Evolutionary conservation across 441 rosid genomes (phyloP), one percentile per base, ranked within the genome.

Genomic region (Populus hybrid): DNA sequence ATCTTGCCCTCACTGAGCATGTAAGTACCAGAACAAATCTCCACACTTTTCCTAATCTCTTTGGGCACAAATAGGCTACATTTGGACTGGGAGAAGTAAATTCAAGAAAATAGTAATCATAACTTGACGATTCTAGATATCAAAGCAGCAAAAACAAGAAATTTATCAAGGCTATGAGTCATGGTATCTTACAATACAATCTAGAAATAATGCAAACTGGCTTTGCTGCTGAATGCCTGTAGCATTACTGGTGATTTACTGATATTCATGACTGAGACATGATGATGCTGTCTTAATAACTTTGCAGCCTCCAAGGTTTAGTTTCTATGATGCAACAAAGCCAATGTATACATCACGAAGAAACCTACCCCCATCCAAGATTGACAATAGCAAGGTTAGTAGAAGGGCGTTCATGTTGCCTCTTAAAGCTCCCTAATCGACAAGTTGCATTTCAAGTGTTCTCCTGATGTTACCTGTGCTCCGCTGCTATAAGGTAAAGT

Each of bases 321-420:
- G 99, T 84, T 95, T 95, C 90, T 95, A 95, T 32, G 91, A 93
- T 70, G 98, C 99, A 32, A 76, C 95, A 12, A 92, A 92, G 86
- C 96, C 98, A 18, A 93, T 88, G 76, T 95, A 89, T 79, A 92
- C 99, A 66, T 95, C 97, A 69, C 88, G 95, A 87, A 91, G 97
- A 90, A 92, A 94, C 85, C 83, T 94, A 64, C 98, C 97, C 1
- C 98, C 98, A 0, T 79, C 92, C 14, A 88, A 89, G 81, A 90
- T 95, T 63, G 97, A 93, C 84, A 85, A 81, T 59, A 71, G 95
- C 86, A 95, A 90, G 97, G 99, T 88, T 57, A 76, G 84, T 74
- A 57, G 72, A 59, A 18, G 61, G 34, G 32, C 14, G 21, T 63
- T 36, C 23, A 32, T 73, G 9, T 73, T 30, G 72, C 46, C 34